Base-by-base conservation (phyloP, 78 protist genomes). In the Creolimax fragrantissima region DNA sequence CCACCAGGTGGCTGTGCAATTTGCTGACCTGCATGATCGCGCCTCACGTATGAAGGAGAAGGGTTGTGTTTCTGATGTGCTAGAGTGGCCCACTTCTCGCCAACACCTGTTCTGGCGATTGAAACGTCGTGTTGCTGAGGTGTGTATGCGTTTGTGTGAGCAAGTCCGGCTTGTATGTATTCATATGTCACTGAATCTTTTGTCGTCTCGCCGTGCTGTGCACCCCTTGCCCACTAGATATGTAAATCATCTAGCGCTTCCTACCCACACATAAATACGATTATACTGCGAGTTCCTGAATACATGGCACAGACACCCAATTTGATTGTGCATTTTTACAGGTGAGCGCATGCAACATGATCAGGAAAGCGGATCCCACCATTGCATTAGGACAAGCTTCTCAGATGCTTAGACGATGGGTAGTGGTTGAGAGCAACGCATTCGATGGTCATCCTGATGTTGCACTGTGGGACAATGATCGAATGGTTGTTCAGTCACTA, bases 21-120 rank as follows among this genome's bases (percentile, higher is more conserved):
- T 97, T 44, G 98, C 97, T 32, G 99, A 97, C 43, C 95, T 98
- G 45, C 99, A 98, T 88, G 99, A 98, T 91, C 94, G 96, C 1
- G 96, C 99, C 43, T 98, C 97, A 41, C 94, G 99, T 84, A 98
- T 98, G 99, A 81, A 91, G 45, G 97, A 97, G 35, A 97, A 97
- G 96, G 95, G 95, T 66, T 95, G 92, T 81, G 96, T 98, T 88
- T 6, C 44, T 2, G 93, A 85, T 32, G 93, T 96, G 17, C 94
- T 98, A 35, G 92, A 89, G 11, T 98, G 99, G 99, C 92, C 85
- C 89, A 5, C 45, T 0, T 74, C 98, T 2, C 95, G 99, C 42
- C 36, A 43, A 3, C 93, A 44, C 95, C 96, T 98, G 88, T 96
- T 93, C 92, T 43, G 92, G 92, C 96, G 97, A 41, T 5, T 97